Percentiles rank a stretch among this genome's conserved stretches.
These are phyloP conservation scores for Funneliformis caledonium DNA, from an alignment of 371 early-diverging fungal species.

Conservation along the genomic window DNA sequence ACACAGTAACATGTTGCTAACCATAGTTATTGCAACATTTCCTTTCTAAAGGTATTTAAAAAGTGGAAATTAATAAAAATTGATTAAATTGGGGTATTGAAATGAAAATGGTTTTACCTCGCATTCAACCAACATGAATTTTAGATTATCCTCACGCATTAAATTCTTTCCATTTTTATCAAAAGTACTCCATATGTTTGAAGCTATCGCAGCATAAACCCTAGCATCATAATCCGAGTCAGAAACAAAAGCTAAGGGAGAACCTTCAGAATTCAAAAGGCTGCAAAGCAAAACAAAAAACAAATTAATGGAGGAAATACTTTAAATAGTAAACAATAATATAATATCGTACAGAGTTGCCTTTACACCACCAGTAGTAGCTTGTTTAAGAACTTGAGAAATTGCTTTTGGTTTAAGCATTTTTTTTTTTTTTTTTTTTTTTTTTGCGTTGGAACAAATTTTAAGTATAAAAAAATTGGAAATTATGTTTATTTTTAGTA, in stretches of 20 bases:
- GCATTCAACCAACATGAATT: slow-evolving; percentile 66
- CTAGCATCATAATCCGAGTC: slow-evolving; percentile 67
- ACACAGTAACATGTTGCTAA: slow-evolving; percentile 74
- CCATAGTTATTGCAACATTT: slow-evolving; percentile 61
- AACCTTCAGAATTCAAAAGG: slow-evolving; percentile 74
- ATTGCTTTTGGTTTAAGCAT: slow-evolving; percentile 76
- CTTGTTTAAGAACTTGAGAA: slow-evolving; percentile 69
- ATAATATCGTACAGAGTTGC: slow-evolving; percentile 61
- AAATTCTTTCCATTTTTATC: slow-evolving; percentile 57
- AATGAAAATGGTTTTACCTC: slow-evolving; percentile 54
- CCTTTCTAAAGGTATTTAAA: slow-evolving; percentile 57
- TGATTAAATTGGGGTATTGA: background rate
- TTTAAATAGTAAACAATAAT: background rate
- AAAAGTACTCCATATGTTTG: slow-evolving; percentile 81
- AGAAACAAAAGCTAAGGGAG: slow-evolving; percentile 72
- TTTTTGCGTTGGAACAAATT: background rate
- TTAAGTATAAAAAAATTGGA: too few species aligned
- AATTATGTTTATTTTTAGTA: too few species aligned
- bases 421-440: background rate
- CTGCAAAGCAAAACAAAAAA: slow-evolving; percentile 46
- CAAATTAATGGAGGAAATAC: background rate
- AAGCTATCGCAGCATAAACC: slow-evolving; percentile 73
- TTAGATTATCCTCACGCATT: slow-evolving; percentile 53
- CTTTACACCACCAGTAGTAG: slow-evolving; percentile 66
- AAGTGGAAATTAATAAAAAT: slow-evolving; percentile 9